These are phyloP conservation scores for Holtermanniella nyarrowii DNA, from an alignment of 768 basidiomycete genomes.

Conservation along the genomic window DNA sequence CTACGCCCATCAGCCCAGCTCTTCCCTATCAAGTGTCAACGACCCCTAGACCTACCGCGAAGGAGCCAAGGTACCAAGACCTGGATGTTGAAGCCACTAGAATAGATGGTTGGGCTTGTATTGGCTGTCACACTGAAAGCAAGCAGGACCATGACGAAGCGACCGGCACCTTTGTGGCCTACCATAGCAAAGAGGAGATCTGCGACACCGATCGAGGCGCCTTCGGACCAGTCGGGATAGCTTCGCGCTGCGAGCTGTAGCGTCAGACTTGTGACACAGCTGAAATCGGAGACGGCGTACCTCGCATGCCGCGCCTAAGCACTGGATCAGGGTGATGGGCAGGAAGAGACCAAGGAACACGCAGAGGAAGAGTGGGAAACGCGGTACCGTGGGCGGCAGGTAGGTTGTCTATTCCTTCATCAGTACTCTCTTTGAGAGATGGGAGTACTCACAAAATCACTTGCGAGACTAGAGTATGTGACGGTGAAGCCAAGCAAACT, in stretches of 20 bases:
- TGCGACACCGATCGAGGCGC: constrained; percentile 24
- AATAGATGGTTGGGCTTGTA: constrained; percentile 70
- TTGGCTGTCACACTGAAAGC: constrained; percentile 70
- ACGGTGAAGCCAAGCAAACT: constrained; percentile 40
- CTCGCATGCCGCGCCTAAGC: constrained; percentile 32
- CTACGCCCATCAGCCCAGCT: constrained; percentile 7
- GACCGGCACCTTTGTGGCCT: constrained; percentile 27
- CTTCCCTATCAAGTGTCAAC: neutral
- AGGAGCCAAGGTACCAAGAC: constrained; percentile 32
- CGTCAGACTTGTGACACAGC: neutral
- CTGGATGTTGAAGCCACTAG: constrained; percentile 29
- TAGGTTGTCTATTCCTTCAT: constrained; percentile 25
- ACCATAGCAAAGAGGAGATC: constrained; percentile 31
- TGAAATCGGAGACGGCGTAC: constrained; percentile 2
- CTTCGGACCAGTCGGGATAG: constrained; percentile 25
- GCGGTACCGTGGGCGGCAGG: constrained; percentile 25
- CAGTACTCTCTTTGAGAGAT: neutral
- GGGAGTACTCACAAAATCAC: constrained; percentile 38
- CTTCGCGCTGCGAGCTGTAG: constrained; percentile 27
- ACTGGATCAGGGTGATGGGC: constrained; percentile 33
- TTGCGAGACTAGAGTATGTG: constrained; percentile 33
- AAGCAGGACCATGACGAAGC: constrained; percentile 46
- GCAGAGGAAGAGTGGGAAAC: constrained; percentile 24
- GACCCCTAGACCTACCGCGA: constrained; percentile 11
- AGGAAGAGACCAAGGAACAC: constrained; percentile 33